phyloP scores from a whole-genome alignment of 257 asterid genomes.

The Solanum ossicruentum region DNA sequence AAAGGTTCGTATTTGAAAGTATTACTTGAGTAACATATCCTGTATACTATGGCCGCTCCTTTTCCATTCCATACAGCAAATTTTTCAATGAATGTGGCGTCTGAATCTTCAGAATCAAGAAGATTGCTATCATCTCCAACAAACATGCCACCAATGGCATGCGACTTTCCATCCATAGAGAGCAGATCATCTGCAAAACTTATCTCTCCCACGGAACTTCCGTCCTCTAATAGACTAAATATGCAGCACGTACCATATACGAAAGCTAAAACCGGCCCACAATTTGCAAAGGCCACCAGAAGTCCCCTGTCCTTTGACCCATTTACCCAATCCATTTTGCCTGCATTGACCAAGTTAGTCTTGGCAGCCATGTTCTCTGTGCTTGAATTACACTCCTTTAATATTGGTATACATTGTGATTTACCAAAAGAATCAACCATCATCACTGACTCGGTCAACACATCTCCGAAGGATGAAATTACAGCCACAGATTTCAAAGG shows the following conservation, averaged over 20 bases:
- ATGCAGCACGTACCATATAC: conserved; percentile 62
- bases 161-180: conserved; percentile 34
- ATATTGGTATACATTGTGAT: conserved; percentile 46
- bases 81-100: conserved; percentile 29
- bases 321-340: conserved; percentile 37
- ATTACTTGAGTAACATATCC: conserved; percentile 39
- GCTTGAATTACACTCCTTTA: conserved; percentile 36
- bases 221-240: conserved; percentile 49
- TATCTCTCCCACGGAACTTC: conserved; percentile 50
- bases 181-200: conserved; percentile 44
- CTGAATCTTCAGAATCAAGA: conserved; percentile 11
- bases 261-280: conserved; percentile 50
- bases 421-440: conserved; percentile 71
- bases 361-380: conserved; percentile 23
- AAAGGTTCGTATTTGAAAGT: conserved; percentile 35
- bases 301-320: conserved; percentile 31
- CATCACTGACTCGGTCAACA: conserved; percentile 53
- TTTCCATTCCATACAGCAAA: conserved; percentile 67
- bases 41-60: conserved; percentile 58
- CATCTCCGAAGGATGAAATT: conserved; percentile 31
- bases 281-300: conserved; percentile 42
- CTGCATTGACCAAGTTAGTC: conserved; percentile 24
- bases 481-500: conserved; percentile 66
- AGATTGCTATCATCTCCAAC: conserved; percentile 26
- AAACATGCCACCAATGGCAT: conserved; percentile 55